phyloP scores from a whole-genome alignment of 148 eudicot genomes.

The Camellia japonica region DNA sequence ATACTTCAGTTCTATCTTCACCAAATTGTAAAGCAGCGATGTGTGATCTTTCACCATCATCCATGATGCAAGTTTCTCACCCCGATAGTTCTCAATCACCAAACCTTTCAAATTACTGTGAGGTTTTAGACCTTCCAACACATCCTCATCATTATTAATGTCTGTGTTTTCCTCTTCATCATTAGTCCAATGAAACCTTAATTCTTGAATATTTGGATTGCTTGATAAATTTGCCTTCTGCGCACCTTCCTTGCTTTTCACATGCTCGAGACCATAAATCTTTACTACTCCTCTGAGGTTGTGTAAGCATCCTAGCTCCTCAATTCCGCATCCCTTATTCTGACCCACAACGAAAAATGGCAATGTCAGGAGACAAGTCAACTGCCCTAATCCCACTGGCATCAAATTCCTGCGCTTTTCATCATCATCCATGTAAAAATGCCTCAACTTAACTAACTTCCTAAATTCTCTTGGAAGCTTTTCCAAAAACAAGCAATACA shows the following conservation, averaged over 20 bases:
- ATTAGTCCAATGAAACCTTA: background rate
- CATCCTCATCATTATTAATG: background rate
- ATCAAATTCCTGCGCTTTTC: background rate
- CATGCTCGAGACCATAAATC: background rate
- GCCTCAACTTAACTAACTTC: conserved; percentile 17
- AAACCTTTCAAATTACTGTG: background rate
- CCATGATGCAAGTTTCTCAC: background rate
- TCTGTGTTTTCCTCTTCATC: too few species aligned
- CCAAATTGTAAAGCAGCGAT: background rate
- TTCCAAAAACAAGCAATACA: background rate
- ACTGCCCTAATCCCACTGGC: background rate
- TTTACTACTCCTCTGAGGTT: background rate
- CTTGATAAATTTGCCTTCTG: background rate
- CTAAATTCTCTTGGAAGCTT: conserved; percentile 1
- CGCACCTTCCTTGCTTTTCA: background rate
- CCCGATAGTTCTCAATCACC: background rate
- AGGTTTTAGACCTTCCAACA: background rate
- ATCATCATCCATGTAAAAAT: background rate
- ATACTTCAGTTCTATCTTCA: background rate
- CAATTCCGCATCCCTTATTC: background rate
- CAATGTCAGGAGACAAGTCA: background rate
- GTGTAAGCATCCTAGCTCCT: background rate
- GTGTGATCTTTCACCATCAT: background rate
- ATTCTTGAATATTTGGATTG: background rate
- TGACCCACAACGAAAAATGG: conserved; percentile 1